Evolutionary conservation across 768 basidiomycete genomes (phyloP).

Genomic region (Pleurotus salmoneostramineus): DNA sequence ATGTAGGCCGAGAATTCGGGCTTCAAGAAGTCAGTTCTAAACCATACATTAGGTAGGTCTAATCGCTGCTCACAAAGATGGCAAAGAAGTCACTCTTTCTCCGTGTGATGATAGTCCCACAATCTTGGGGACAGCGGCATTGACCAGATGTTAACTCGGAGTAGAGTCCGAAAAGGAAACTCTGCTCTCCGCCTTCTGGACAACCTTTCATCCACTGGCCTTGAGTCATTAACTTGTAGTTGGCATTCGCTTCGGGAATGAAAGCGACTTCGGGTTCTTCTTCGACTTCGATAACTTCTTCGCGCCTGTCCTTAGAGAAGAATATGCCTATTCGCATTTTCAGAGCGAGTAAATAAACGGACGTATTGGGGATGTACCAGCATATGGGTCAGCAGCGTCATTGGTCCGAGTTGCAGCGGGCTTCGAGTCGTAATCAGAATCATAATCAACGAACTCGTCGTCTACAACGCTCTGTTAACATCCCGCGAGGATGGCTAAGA

Average conservation of each 20-base stretch:
- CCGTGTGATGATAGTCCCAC: slow-evolving; percentile 58
- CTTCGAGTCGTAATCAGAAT: slow-evolving; percentile 67
- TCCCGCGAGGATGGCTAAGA: background rate
- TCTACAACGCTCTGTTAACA: slow-evolving; percentile 22
- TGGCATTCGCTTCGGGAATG: slow-evolving; percentile 38
- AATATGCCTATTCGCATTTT: slow-evolving; percentile 46
- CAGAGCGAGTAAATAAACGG: slow-evolving; percentile 2
- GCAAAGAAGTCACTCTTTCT: slow-evolving; percentile 80
- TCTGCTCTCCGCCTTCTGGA: slow-evolving; percentile 90
- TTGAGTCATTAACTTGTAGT: slow-evolving; percentile 71
- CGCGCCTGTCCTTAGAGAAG: slow-evolving; percentile 91
- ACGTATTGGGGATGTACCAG: slow-evolving; percentile 45
- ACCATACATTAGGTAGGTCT: slow-evolving; percentile 4
- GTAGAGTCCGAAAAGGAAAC: slow-evolving; percentile 83
- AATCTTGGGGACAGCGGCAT: slow-evolving; percentile 72
- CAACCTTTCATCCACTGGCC: slow-evolving; percentile 98
- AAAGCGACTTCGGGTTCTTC: slow-evolving; percentile 60
- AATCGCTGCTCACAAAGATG: slow-evolving; percentile 58
- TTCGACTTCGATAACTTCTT: slow-evolving; percentile 90
- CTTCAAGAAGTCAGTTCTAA: slow-evolving; percentile 33
- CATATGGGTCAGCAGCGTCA: slow-evolving; percentile 79
- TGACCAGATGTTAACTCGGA: slow-evolving; percentile 60
- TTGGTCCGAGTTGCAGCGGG: slow-evolving; percentile 34
- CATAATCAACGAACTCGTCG: slow-evolving; percentile 73
- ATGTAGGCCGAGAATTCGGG: slow-evolving; percentile 70